A percentile compares a stretch with the other conserved stretches of the same genome.
Evolutionary conservation across 257 asterid species (phyloP).

Genomic region (Haberlea rhodopensis): DNA sequence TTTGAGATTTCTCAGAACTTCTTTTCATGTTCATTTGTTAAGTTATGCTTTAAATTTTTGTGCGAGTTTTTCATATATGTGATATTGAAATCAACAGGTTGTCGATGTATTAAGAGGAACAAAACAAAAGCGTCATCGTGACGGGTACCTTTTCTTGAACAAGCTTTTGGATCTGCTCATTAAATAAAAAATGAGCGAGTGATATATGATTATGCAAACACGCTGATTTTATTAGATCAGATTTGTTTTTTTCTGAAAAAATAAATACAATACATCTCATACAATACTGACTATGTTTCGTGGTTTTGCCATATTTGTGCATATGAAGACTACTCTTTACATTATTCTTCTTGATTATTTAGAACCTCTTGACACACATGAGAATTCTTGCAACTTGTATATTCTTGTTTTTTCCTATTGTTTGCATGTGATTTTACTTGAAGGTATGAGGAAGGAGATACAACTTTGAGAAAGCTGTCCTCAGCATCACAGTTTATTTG

Average conservation of each 20-base stretch:
- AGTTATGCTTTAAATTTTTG: neutral
- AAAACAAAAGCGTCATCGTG: conserved; percentile 85
- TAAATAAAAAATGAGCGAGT: conserved; percentile 4
- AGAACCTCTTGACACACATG: neutral
- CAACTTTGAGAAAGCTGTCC: conserved; percentile 65
- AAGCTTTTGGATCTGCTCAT: neutral
- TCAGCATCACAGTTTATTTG: conserved; percentile 76
- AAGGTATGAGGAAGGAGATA: conserved; percentile 92
- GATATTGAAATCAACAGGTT: conserved; percentile 43
- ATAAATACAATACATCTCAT: neutral
- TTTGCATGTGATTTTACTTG: neutral
- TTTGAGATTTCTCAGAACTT: neutral
- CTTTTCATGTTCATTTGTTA: neutral
- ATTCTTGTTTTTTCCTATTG: neutral
- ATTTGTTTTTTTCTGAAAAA: too few relatives aligned
- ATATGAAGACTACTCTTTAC: too few relatives aligned
- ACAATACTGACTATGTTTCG: neutral
- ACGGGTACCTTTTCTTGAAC: conserved; percentile 49
- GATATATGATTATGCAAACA: neutral
- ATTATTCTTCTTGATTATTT: too few relatives aligned
- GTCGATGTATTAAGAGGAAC: conserved; percentile 74
- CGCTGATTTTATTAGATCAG: too few relatives aligned
- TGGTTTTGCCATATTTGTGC: too few relatives aligned
- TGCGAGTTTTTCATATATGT: conserved; percentile 22
- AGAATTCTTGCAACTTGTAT: neutral